Conservation (phyloP, 2,329 filamentous ascomycete genomes). For the Fusarium sp. region DNA sequence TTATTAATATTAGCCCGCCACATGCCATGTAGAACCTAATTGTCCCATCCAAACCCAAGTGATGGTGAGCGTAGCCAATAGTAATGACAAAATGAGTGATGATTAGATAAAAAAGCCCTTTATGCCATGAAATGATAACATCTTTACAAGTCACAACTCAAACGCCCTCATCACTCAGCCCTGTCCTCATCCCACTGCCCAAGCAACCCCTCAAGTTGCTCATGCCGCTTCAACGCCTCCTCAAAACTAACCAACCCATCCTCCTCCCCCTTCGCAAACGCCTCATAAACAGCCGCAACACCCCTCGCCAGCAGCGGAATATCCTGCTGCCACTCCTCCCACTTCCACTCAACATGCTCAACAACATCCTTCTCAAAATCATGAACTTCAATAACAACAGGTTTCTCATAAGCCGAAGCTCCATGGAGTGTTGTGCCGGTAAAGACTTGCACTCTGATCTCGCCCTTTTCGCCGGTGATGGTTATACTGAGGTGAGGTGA, state of each 20-base stretch:
- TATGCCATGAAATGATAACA: no score
- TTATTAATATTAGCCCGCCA: background rate
- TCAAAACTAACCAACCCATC: slow-evolving; percentile 52
- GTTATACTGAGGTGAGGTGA: slow-evolving; percentile 61
- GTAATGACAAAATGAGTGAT: background rate
- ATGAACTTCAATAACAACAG: slow-evolving; percentile 62
- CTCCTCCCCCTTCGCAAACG: slow-evolving; percentile 54
- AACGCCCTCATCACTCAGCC: background rate
- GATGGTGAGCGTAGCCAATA: background rate
- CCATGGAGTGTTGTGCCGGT: slow-evolving; percentile 46
- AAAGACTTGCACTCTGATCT: slow-evolving; percentile 56
- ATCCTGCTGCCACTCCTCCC: slow-evolving; percentile 60
- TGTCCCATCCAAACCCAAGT: no score
- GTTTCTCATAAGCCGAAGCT: slow-evolving; percentile 47
- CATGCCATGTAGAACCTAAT: background rate
- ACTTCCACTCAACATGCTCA: slow-evolving; percentile 57
- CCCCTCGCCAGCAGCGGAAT: slow-evolving; percentile 59
- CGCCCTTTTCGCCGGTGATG: slow-evolving; percentile 64
- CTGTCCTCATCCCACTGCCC: slow-evolving; percentile 25
- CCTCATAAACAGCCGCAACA: slow-evolving; percentile 68
- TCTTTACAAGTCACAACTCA: background rate
- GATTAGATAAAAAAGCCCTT: background rate
- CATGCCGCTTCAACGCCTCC: slow-evolving; percentile 59
- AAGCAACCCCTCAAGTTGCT: slow-evolving; percentile 56
- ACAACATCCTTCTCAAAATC: slow-evolving; percentile 60